phyloP scores from a whole-genome alignment of 345 rosid genomes.

The Limnanthes douglasii region DNA sequence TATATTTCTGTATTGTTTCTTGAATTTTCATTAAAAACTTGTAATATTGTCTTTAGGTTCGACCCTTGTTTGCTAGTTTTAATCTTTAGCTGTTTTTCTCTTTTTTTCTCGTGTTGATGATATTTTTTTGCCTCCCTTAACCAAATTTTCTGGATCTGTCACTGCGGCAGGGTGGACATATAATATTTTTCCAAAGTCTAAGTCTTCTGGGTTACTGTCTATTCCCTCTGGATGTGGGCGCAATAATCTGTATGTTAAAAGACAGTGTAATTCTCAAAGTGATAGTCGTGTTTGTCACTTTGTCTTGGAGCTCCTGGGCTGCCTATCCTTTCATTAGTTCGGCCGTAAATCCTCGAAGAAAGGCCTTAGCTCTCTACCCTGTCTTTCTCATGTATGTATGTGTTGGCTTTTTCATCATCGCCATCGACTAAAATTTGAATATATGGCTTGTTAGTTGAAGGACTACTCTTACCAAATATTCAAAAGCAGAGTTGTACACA shows the following conservation, averaged over 20 bases:
- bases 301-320: conserved; percentile 95
- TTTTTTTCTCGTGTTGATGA: no score
- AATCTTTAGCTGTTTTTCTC: no score
- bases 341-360: conserved; percentile 73
- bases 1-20: background rate
- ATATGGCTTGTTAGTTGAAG: no score
- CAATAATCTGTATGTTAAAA: conserved; percentile 65
- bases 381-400: no score
- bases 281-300: conserved; percentile 48
- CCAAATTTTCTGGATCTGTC: background rate
- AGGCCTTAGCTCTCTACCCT: no score
- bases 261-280: conserved; percentile 58
- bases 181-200: conserved; percentile 78
- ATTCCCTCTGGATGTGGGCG: conserved; percentile 76
- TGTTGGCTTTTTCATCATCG: no score
- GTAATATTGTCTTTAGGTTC: no score
- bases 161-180: conserved; percentile 65
- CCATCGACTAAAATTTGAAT: no score
- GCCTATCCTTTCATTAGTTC: conserved; percentile 95
- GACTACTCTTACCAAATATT: no score
- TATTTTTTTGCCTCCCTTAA: no score
- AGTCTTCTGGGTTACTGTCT: conserved; percentile 82
- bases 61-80: no score
- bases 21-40: background rate
- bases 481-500: no score